Percentiles rank a stretch among this genome's conserved stretches.
phyloP scores from a whole-genome alignment of 2,329 filamentous ascomycete genomes.

The Phoma sp. region DNA sequence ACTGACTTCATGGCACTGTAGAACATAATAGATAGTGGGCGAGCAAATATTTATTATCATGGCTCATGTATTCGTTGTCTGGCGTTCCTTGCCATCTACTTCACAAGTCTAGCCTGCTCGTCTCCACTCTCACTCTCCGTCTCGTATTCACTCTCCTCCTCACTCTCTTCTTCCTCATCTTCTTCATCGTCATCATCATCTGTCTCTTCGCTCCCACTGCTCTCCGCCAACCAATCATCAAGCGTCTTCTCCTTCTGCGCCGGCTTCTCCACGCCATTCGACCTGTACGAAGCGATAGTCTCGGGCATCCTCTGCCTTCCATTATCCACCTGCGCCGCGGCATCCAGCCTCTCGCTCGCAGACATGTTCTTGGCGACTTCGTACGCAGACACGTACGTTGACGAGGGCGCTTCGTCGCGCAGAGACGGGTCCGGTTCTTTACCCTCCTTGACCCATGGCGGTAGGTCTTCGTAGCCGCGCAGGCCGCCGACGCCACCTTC shows the following conservation, averaged over 20 bases:
- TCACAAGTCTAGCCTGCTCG: conserved; percentile 49
- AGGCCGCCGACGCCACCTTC: conserved; percentile 73
- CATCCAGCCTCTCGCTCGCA: conserved; percentile 70
- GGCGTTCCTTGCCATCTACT: conserved; percentile 19
- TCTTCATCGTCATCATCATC: conserved; percentile 64
- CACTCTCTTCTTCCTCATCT: conserved; percentile 63
- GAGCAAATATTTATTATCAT: not conserved
- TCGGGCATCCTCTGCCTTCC: conserved; percentile 43
- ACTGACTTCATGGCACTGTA: not conserved
- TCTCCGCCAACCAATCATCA: conserved; percentile 85
- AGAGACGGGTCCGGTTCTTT: conserved; percentile 79
- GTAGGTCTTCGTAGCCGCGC: conserved; percentile 81
- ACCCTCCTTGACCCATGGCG: conserved; percentile 83
- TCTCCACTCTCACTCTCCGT: conserved; percentile 61
- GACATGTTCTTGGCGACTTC: conserved; percentile 55
- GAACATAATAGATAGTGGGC: not conserved
- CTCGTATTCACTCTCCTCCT: conserved; percentile 63
- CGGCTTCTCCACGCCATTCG: conserved; percentile 50
- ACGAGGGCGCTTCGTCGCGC: conserved; percentile 62
- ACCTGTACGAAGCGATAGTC: conserved; percentile 47
- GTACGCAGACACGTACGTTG: conserved; percentile 40
- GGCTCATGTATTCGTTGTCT: not conserved
- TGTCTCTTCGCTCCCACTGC: conserved; percentile 58
- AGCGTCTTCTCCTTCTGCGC: conserved; percentile 74
- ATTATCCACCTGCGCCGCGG: conserved; percentile 52